phyloP scores from a whole-genome alignment of 306 rosid genomes.

The Corylus avellana region DNA sequence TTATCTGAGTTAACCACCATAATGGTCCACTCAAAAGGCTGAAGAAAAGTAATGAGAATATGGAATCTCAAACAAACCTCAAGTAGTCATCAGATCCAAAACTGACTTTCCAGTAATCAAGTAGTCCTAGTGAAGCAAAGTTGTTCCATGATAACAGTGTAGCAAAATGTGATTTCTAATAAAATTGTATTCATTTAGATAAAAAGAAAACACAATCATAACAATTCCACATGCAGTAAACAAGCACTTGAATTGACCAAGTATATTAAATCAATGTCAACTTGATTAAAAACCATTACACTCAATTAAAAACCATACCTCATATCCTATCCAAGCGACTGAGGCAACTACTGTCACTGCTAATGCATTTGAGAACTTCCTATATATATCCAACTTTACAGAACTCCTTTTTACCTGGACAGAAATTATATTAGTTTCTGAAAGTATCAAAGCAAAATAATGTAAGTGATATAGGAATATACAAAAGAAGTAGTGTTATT shows the following conservation, averaged over 20 bases:
- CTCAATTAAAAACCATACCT: conserved; percentile 56
- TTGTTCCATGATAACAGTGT: not conserved
- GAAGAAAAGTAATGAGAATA: too few species aligned
- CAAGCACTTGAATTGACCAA: not conserved
- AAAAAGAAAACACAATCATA: not conserved
- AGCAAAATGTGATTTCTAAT: not conserved
- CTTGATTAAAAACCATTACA: conserved; percentile 10
- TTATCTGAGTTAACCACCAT: too few species aligned
- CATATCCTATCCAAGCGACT: conserved; percentile 88
- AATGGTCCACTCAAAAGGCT: too few species aligned
- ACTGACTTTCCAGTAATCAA: too few species aligned
- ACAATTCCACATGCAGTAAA: not conserved
- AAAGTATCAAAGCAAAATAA: not conserved
- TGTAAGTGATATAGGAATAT: conserved; percentile 1
- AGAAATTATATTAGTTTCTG: conserved; percentile 11
- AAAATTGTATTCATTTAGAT: not conserved
- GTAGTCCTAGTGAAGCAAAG: not conserved
- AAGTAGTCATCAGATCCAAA: too few species aligned
- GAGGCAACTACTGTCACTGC: conserved; percentile 76
- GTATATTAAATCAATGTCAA: not conserved
- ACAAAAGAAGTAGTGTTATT: not conserved
- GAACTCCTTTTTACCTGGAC: conserved; percentile 92
- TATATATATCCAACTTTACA: conserved; percentile 82
- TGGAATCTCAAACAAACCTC: too few species aligned
- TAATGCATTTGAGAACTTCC: conserved; percentile 95